phyloP scores from a whole-genome alignment of 352 stramenopile genomes.

The Globisporangium mamillatum region DNA sequence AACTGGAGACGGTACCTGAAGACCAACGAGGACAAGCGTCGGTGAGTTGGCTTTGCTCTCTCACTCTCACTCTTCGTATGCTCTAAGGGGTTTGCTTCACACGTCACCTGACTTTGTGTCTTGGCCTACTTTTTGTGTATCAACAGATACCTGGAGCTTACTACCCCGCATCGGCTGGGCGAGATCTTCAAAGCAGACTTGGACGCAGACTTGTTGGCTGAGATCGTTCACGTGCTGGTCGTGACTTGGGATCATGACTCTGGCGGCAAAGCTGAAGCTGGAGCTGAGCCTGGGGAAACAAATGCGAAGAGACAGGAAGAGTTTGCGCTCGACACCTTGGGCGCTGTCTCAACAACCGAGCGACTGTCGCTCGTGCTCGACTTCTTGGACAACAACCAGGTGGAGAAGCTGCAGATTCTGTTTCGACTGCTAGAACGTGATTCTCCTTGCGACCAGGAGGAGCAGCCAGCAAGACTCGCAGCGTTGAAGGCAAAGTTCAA shows the following conservation, averaged over 20 bases:
- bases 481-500: slow-evolving; percentile 16
- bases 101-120: not conserved
- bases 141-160: slow-evolving; percentile 59
- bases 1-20: slow-evolving; percentile 70
- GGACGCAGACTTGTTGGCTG: slow-evolving; percentile 66
- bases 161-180: slow-evolving; percentile 37
- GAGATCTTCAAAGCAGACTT: slow-evolving; percentile 68
- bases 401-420: slow-evolving; percentile 38
- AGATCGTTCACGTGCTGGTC: slow-evolving; percentile 57
- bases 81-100: no score
- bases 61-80: not conserved
- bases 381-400: slow-evolving; percentile 73
- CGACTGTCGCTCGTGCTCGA: slow-evolving; percentile 63
- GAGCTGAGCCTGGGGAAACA: not conserved
- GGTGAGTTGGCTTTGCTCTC: slow-evolving; percentile 15
- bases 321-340: slow-evolving; percentile 40
- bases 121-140: not conserved
- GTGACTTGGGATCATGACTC: slow-evolving; percentile 21
- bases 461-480: not conserved
- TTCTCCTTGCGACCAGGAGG: not conserved
- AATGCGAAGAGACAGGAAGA: not conserved
- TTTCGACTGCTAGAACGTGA: slow-evolving; percentile 13
- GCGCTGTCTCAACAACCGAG: slow-evolving; percentile 39
- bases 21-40: slow-evolving; percentile 49
- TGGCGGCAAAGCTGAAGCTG: slow-evolving; percentile 5